Evolutionary conservation across 768 basidiomycete species (phyloP).

Genomic region (Lentinula boryana): DNA sequence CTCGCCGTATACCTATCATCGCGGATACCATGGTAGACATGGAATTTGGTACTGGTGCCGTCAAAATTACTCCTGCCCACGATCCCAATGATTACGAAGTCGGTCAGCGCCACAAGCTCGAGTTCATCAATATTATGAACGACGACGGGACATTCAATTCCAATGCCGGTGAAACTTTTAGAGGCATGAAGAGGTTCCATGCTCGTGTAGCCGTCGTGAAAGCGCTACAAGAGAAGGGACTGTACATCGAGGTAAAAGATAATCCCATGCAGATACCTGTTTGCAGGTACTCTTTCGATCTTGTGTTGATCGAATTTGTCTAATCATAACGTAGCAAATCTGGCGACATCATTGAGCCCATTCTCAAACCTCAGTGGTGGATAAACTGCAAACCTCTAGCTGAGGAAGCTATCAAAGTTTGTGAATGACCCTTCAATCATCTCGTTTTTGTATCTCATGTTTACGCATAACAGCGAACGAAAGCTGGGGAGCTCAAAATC

Average conservation of each 20-base stretch:
- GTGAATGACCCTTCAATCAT: neutral
- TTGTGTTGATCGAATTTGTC: neutral
- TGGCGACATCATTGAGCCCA: slow-evolving; percentile 91
- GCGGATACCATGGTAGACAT: slow-evolving; percentile 86
- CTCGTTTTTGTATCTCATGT: neutral
- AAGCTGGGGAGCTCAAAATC: slow-evolving; percentile 81
- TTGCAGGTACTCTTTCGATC: slow-evolving; percentile 55
- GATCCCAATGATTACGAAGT: slow-evolving; percentile 97
- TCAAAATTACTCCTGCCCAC: slow-evolving; percentile 98
- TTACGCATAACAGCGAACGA: slow-evolving; percentile 58
- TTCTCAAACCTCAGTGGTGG: slow-evolving; percentile 99
- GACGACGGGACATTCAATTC: slow-evolving; percentile 95
- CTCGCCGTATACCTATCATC: slow-evolving; percentile 83
- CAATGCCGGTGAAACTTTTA: slow-evolving; percentile 77
- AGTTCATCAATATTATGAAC: slow-evolving; percentile 92
- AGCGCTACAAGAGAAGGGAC: slow-evolving; percentile 73
- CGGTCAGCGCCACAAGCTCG: slow-evolving; percentile 78
- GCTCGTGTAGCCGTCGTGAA: slow-evolving; percentile 80
- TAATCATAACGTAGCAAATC: slow-evolving; percentile 61
- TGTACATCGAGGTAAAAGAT: slow-evolving; percentile 89
- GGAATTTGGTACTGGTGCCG: slow-evolving; percentile 95
- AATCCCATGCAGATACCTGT: slow-evolving; percentile 97
- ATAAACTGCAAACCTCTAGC: slow-evolving; percentile 89
- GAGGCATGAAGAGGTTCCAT: slow-evolving; percentile 99
- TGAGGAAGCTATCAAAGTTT: slow-evolving; percentile 80